These are phyloP conservation scores for Crithidia fasciculata DNA, from an alignment of 208 protist species.

Conservation along the genomic window DNA sequence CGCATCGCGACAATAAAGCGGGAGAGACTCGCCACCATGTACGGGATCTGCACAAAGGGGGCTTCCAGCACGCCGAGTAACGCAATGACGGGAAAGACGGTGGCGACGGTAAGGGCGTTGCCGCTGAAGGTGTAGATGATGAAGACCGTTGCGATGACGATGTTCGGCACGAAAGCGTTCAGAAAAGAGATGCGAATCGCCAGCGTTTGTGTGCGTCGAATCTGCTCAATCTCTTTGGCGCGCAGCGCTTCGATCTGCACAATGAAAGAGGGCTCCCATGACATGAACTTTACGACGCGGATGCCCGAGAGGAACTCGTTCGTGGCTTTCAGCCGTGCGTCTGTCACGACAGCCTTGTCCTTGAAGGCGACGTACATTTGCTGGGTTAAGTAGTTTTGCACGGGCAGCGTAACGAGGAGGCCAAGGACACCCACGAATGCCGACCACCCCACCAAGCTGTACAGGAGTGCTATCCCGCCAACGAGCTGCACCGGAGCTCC, in stretches of 20 bases:
- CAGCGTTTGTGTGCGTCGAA: background rate
- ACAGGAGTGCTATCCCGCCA: background rate
- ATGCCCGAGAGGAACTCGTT: conserved; percentile 94
- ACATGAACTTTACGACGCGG: conserved; percentile 93
- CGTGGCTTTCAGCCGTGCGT: conserved; percentile 88
- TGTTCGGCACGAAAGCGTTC: conserved; percentile 36
- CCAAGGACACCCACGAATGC: background rate
- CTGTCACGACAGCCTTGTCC: conserved; percentile 49
- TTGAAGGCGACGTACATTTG: no score
- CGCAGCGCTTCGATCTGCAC: background rate
- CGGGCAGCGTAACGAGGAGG: no score
- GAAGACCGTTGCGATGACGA: conserved; percentile 60
- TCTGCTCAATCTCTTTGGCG: background rate
- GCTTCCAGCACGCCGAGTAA: conserved; percentile 31
- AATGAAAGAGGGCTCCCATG: conserved; percentile 70
- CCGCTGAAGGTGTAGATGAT: conserved; percentile 53
- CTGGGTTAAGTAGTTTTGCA: no score
- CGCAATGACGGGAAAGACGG: conserved; percentile 53
- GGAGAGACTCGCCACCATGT: conserved; percentile 44
- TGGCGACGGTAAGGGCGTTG: conserved; percentile 61
- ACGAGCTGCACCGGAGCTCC: background rate
- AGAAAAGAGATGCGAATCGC: background rate
- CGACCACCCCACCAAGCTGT: background rate
- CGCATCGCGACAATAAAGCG: conserved; percentile 79
- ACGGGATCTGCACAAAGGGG: conserved; percentile 83